Base-by-base conservation (phyloP, 495 filamentous ascomycete species). In the Ramalina intermedia region DNA sequence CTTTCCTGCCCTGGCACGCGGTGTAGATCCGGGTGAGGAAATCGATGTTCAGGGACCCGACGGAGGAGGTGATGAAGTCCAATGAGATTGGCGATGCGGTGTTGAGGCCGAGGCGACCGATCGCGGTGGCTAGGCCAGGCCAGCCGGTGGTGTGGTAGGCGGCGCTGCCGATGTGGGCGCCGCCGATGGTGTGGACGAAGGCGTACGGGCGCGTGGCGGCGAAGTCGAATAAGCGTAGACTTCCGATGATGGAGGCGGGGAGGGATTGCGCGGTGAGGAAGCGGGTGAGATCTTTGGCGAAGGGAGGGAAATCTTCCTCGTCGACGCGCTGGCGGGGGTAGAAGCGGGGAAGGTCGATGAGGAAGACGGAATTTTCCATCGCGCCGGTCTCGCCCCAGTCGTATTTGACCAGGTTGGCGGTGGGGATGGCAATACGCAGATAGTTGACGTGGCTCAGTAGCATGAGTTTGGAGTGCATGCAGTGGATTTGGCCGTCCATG, bases 391-490 rank as follows among this genome's bases (percentile, higher is more conserved):
- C 88, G 0, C 88, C 88, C 88, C 88, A 94, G 59, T 94, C 88
- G 54, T 79, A 82, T 1, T 72, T 65, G n/a, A 81, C 73, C 4
- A 93, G 61, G 51, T 95, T 95, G 1, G 84, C 88, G 8, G 75
- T 87, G 0, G 88, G 87, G 0, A 94, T 72, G 0, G 74, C 88
- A 9, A 95, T 71, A 0, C 88, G 73, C 2, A 94, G 58, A 57
- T 88, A 77, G 0, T 51, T 57, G 0, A 70, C 67, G 52, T 87
- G 80, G 54, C 85, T 87, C 1, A 95, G 70, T 1, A 95, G 68
- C 73, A 87, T 84, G 12, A 95, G 63, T 56, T 95, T 95, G 5
- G 85, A 91, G 57, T 95, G 88, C 88, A 94, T 94, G 55, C 70
- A 78, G 41, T 70, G 73, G 1, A 78, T 63, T 43, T 79, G 71